Conservation (phyloP, 495 filamentous ascomycete genomes). For the Lophium mytilinum region DNA sequence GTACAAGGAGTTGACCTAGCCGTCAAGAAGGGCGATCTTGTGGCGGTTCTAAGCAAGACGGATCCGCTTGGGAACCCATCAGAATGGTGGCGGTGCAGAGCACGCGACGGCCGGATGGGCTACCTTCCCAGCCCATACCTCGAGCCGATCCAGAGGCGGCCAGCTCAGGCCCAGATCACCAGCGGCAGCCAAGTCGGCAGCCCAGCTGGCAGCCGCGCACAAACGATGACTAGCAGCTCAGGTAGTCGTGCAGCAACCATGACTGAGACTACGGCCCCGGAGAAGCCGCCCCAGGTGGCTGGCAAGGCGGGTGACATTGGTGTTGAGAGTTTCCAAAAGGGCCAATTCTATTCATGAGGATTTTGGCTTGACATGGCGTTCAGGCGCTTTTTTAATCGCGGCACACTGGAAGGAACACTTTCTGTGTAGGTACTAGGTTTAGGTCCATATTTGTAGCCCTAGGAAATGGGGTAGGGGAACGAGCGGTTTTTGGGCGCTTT, state of each 20-base stretch:
- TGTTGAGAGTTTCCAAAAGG: constrained; percentile 84
- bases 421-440: too few relatives aligned
- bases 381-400: not conserved
- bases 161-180: constrained; percentile 46
- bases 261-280: constrained; percentile 45
- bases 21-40: constrained; percentile 91
- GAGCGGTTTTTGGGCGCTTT: too few relatives aligned
- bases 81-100: constrained; percentile 96
- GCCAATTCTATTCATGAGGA: constrained; percentile 65
- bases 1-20: constrained; percentile 71
- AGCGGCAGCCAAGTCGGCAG: constrained; percentile 31
- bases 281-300: constrained; percentile 39
- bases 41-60: constrained; percentile 86
- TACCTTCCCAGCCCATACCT: constrained; percentile 88
- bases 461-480: too few relatives aligned
- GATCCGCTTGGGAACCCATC: constrained; percentile 86
- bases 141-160: constrained; percentile 64
- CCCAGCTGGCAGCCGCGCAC: constrained; percentile 38
- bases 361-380: not conserved
- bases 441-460: too few relatives aligned
- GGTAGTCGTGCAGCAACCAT: constrained; percentile 34
- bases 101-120: constrained; percentile 82
- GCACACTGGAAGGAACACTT: too few relatives aligned
- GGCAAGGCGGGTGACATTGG: constrained; percentile 49
- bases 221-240: constrained; percentile 38